These are phyloP conservation scores for Aspergillus transmontanensis DNA, from an alignment of 2,329 filamentous ascomycete species.

Conservation along the genomic window DNA sequence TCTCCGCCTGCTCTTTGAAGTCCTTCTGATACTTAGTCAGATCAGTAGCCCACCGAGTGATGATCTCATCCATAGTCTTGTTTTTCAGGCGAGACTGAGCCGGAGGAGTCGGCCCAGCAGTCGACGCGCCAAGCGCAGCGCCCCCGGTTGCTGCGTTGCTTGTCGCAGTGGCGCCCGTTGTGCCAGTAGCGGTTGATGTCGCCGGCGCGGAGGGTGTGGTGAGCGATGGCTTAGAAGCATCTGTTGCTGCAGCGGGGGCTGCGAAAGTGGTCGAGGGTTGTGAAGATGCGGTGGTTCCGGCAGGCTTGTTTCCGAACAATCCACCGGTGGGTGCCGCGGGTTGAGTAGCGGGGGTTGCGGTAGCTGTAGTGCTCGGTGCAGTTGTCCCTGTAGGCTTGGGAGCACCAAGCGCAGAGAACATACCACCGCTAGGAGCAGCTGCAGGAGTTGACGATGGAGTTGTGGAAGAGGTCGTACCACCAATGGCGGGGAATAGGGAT, in stretches of 20 bases:
- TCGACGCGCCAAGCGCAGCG: constrained; percentile 66
- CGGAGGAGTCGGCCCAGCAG: constrained; percentile 76
- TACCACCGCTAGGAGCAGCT: constrained; percentile 28
- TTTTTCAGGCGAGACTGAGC: constrained; percentile 87
- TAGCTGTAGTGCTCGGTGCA: constrained; percentile 30
- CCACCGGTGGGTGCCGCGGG: constrained; percentile 23
- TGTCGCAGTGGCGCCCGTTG: constrained; percentile 10
- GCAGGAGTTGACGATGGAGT: constrained; percentile 35
- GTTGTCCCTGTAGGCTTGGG: constrained; percentile 32
- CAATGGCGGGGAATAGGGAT: constrained; percentile 33
- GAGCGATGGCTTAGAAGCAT: constrained; percentile 26
- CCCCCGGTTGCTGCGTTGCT: constrained; percentile 35
- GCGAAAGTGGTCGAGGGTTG: constrained; percentile 24
- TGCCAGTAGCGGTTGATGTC: constrained; percentile 28
- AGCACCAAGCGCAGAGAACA: constrained; percentile 33
- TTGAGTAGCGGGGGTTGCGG: constrained; percentile 30
- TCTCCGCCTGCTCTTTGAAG: constrained; percentile 85
- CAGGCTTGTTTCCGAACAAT: constrained; percentile 29
- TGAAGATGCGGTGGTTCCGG: constrained; percentile 26
- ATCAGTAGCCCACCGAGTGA: constrained; percentile 94
- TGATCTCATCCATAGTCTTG: constrained; percentile 99
- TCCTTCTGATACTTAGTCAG: constrained; percentile 95
- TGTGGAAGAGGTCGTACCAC: constrained; percentile 32
- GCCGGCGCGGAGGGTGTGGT: constrained; percentile 35
- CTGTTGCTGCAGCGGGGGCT: constrained; percentile 23